Evolutionary conservation across 2,329 filamentous ascomycete species (phyloP).

Genomic region (Diplodia sapinea): DNA sequence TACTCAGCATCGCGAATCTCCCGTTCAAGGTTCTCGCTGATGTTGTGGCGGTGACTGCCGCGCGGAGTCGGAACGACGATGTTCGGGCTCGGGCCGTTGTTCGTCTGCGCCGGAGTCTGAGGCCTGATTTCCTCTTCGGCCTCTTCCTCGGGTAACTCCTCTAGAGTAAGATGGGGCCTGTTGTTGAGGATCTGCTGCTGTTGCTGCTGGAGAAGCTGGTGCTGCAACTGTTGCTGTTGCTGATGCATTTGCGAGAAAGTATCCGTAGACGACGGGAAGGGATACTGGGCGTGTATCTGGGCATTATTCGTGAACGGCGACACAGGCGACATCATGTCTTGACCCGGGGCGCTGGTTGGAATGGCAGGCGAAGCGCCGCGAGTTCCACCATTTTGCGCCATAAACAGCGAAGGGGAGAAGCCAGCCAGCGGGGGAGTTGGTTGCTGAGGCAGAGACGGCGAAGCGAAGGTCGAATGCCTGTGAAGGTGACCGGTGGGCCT

Average conservation of each 20-base stretch:
- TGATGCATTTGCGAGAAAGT: slow-evolving; percentile 55
- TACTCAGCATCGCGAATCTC: slow-evolving; percentile 88
- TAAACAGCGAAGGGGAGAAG: slow-evolving; percentile 51
- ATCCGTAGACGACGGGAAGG: slow-evolving; percentile 46
- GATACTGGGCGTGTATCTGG: slow-evolving; percentile 45
- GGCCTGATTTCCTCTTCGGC: slow-evolving; percentile 61
- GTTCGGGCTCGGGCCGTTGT: slow-evolving; percentile 53
- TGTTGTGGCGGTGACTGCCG: slow-evolving; percentile 70
- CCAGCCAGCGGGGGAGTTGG: slow-evolving; percentile 60
- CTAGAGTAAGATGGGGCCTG: slow-evolving; percentile 58
- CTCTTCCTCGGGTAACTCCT: slow-evolving; percentile 76
- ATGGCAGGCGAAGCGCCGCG: slow-evolving; percentile 53
- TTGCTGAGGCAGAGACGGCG: slow-evolving; percentile 69
- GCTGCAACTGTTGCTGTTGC: slow-evolving; percentile 59
- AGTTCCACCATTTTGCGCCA: slow-evolving; percentile 46
- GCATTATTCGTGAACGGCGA: slow-evolving; percentile 64
- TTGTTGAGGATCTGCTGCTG: slow-evolving; percentile 56
- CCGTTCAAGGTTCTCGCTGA: slow-evolving; percentile 78
- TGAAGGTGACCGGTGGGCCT: slow-evolving; percentile 65
- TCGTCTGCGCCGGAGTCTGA: slow-evolving; percentile 46
- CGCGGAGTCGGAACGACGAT: slow-evolving; percentile 67
- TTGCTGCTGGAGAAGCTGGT: slow-evolving; percentile 61
- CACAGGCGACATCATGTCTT: slow-evolving; percentile 52
- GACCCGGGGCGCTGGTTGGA: slow-evolving; percentile 44
- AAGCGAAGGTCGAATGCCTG: slow-evolving; percentile 72